A percentile compares a stretch with the other conserved stretches of the same genome.
These are phyloP conservation scores for Eragrostis nindensis DNA, from an alignment of 176 grass and related monocot species.

Conservation along the genomic window DNA sequence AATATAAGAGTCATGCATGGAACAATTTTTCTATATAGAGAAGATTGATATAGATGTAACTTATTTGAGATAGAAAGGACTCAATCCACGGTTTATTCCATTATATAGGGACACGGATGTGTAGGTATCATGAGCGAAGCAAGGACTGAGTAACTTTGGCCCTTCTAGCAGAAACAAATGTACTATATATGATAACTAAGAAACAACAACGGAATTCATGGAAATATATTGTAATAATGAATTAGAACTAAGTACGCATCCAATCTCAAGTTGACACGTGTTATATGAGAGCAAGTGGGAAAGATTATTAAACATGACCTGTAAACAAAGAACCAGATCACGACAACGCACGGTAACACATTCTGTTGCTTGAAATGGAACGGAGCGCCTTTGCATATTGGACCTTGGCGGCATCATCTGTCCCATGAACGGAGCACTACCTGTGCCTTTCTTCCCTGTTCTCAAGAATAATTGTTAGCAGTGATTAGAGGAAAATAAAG, in stretches of 20 bases:
- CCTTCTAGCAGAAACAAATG: no score
- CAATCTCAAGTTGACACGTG: not conserved
- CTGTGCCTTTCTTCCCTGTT: not conserved
- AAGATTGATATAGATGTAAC: no score
- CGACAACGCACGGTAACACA: not conserved
- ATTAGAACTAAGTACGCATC: not conserved
- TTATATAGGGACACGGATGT: no score
- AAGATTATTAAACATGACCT: not conserved
- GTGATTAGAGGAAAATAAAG: not conserved
- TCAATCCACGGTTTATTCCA: no score
- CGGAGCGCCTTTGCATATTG: not conserved
- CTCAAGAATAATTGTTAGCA: not conserved
- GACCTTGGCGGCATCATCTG: not conserved
- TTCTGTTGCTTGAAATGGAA: not conserved
- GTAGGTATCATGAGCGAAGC: no score
- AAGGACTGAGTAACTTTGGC: no score
- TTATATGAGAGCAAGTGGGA: not conserved
- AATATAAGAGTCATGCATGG: not conserved
- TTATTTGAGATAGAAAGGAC: no score
- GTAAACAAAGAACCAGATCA: slow-evolving; percentile 8
- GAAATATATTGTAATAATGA: no score
- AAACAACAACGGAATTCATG: no score
- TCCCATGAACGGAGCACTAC: not conserved
- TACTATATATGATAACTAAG: no score
- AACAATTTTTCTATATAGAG: not conserved